These are phyloP conservation scores for Rutstroemia sp. DNA, from an alignment of 2,329 filamentous ascomycete species.

Conservation along the genomic window DNA sequence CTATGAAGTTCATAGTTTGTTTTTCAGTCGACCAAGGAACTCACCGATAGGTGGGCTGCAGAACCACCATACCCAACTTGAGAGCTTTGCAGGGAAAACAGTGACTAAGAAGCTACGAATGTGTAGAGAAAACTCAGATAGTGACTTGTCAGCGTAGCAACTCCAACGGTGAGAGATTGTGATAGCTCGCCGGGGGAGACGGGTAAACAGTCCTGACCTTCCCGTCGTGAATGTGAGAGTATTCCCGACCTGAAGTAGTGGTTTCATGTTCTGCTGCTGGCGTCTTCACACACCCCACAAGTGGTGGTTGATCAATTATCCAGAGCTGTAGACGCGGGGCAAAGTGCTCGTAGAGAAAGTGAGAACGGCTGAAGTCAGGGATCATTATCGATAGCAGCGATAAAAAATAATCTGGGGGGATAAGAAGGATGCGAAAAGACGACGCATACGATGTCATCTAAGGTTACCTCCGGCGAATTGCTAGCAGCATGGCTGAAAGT, in stretches of 20 bases:
- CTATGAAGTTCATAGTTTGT: background rate
- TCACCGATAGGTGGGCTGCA: background rate
- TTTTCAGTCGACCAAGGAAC: background rate
- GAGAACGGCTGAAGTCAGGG: conserved; percentile 5
- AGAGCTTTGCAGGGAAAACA: background rate
- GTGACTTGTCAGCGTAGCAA: background rate
- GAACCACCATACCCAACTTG: background rate
- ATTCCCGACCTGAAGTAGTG: background rate
- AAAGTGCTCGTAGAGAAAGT: conserved; percentile 5
- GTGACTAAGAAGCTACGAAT: background rate
- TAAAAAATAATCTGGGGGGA: conserved; percentile 1
- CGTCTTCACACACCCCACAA: conserved; percentile 6
- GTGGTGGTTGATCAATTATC: conserved; percentile 1
- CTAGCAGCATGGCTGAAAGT: background rate
- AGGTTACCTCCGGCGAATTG: conserved; percentile 2
- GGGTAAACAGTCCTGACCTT: conserved; percentile 2
- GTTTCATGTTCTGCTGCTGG: conserved; percentile 5
- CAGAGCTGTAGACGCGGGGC: conserved; percentile 8
- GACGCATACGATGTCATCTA: conserved; percentile 1
- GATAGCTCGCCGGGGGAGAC: background rate
- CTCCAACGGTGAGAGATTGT: background rate
- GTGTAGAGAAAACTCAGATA: background rate
- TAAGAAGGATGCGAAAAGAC: background rate
- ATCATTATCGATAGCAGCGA: conserved; percentile 7
- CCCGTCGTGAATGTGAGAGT: background rate